Evolutionary conservation across 192 early-diverging fungal genomes (phyloP).

Genomic region (Coemansia sp.): DNA sequence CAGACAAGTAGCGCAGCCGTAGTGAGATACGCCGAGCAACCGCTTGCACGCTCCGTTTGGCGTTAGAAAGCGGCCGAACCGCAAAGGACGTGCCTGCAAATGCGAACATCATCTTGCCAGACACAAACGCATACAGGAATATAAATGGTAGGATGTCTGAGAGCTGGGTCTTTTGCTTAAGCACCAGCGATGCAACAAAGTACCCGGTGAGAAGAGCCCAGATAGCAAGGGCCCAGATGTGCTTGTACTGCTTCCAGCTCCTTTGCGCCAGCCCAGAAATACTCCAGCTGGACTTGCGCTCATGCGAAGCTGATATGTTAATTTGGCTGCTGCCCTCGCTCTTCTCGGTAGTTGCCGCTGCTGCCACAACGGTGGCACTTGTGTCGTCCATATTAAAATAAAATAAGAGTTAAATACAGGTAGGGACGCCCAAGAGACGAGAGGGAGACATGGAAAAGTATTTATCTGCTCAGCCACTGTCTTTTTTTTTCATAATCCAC

Average conservation of each 20-base stretch:
- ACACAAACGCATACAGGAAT: slow-evolving; percentile 54
- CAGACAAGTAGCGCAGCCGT: slow-evolving; percentile 45
- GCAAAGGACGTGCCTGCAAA: slow-evolving; percentile 40
- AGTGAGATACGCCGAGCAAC: neutral
- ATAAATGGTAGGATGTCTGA: slow-evolving; percentile 52
- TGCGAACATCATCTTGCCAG: slow-evolving; percentile 50
- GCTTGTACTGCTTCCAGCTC: slow-evolving; percentile 16
- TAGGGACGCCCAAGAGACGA: no score
- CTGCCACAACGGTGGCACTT: neutral
- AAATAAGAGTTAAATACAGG: no score
- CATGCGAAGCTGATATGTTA: neutral
- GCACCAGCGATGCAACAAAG: slow-evolving; percentile 58
- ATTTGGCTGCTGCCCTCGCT: neutral
- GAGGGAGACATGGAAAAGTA: no score
- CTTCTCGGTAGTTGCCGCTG: neutral
- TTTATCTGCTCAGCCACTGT: slow-evolving; percentile 1
- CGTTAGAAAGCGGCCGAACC: slow-evolving; percentile 5
- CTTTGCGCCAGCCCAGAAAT: neutral
- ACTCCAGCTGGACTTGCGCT: neutral
- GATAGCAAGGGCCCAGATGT: slow-evolving; percentile 36
- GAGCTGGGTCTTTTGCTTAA: slow-evolving; percentile 53
- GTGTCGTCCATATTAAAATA: no score
- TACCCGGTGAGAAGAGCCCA: slow-evolving; percentile 61
- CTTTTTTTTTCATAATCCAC: neutral
- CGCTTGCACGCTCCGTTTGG: neutral